A percentile compares a stretch with the other conserved stretches of the same genome.
Evolutionary conservation across 2,329 filamentous ascomycete genomes (phyloP).

Genomic region (Zymoseptoria tritici): DNA sequence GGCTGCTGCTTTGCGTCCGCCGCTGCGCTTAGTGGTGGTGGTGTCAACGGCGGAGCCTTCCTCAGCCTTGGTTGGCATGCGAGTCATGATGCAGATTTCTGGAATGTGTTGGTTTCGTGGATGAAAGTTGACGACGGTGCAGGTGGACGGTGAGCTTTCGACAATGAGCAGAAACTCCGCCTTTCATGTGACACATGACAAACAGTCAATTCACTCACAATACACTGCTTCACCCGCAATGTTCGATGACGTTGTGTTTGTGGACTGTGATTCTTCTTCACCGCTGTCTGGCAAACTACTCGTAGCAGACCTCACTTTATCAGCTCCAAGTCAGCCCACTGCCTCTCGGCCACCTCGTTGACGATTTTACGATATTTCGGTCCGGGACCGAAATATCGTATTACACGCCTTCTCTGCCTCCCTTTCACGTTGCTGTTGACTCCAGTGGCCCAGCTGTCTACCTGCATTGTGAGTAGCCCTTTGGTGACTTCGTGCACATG

Average conservation of each 20-base stretch:
- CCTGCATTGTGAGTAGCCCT: slow-evolving; percentile 41
- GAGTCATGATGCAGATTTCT: not conserved
- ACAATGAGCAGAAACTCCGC: not conserved
- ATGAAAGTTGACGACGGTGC: not conserved
- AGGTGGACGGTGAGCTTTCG: not conserved
- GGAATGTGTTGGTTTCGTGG: not conserved
- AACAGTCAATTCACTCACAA: not conserved
- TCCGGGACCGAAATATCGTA: slow-evolving; percentile 41
- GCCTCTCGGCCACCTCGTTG: slow-evolving; percentile 20
- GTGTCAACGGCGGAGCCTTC: not conserved
- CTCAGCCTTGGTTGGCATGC: not conserved
- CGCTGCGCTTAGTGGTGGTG: not conserved
- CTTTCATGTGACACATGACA: not conserved
- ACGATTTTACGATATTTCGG: slow-evolving; percentile 36
- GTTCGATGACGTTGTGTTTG: not conserved
- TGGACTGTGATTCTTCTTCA: no score
- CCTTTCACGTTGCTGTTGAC: slow-evolving; percentile 45
- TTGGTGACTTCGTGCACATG: slow-evolving; percentile 43
- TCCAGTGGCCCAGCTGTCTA: slow-evolving; percentile 51
- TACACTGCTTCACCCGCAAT: not conserved
- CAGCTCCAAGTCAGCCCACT: slow-evolving; percentile 18
- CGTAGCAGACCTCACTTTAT: not conserved
- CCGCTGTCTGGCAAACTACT: no score
- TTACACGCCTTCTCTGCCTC: slow-evolving; percentile 41
- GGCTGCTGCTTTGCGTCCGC: not conserved